Evolutionary conservation across 305 asterid species (phyloP), one percentile per base, ranked within the genome.

Genomic region (Euphrasia arctica): DNA sequence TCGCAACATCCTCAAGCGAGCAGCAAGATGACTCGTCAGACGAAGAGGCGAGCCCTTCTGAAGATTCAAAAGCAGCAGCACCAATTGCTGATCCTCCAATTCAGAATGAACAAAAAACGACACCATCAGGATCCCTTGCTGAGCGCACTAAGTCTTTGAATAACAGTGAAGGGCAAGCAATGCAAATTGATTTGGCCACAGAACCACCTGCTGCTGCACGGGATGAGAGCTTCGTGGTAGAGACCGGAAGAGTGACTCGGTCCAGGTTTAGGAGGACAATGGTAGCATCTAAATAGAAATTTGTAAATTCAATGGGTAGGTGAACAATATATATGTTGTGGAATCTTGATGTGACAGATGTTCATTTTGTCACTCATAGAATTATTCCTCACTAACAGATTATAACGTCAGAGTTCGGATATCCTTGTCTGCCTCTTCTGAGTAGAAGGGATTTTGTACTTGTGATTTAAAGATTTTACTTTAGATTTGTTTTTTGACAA

Each of bases 181-280:
- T 71, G 90, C 70, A 78, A 77, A 74, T 75, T 39, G 82, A 77
- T 63, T 71, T 81, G 8, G 83, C 28, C 22, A 29, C 73, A 36
- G 79, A 57, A 64, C 58, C 80, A 54, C 49, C 71, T 15, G 45
- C 12, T 39, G 12, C 12, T 39, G 45, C 83, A 9, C 73, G 56
- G 29, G 87, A 81, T 59, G 61, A 45, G n/a, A 52, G 49, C 14
- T 29, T 76, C 76, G 45, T 8, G 12, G 95, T 80, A 60, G 97
- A 85, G n/a, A 52, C 42, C 1, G 68, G 50, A 47, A 82, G 77
- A 31, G 76, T 81, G 63, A 82, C 96, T 14, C 89, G 93, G 13
- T 78, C 87, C 58, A 83, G 90, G 78, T 65, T 75, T 25, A 81
- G 90, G 83, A 83, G 51, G 78, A 51, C 75, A 1, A 80, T 64